These are phyloP conservation scores for Lactifluus hygrophoroides DNA, from an alignment of 768 basidiomycete genomes.

Conservation along the genomic window DNA sequence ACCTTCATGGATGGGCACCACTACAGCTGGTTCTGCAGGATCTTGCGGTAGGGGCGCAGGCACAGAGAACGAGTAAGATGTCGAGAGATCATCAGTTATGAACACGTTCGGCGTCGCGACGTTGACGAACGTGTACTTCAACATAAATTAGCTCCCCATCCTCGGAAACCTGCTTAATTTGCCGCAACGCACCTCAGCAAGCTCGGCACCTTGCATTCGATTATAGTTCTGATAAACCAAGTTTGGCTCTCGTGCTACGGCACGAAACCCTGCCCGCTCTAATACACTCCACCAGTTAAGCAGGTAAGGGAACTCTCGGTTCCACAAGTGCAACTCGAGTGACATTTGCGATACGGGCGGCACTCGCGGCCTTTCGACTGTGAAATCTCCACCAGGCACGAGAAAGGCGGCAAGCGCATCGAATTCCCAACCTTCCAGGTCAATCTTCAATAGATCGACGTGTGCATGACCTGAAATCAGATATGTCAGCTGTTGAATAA, in stretches of 20 bases:
- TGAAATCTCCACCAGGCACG: slow-evolving; percentile 26
- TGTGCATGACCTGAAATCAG: slow-evolving; percentile 24
- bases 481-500: neutral
- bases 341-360: slow-evolving; percentile 41
- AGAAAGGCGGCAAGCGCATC: slow-evolving; percentile 35
- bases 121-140: slow-evolving; percentile 14
- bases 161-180: too few species aligned
- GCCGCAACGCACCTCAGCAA: slow-evolving; percentile 26
- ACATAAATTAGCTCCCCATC: neutral
- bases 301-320: slow-evolving; percentile 22
- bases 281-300: slow-evolving; percentile 40
- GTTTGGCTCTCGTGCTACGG: slow-evolving; percentile 39
- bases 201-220: slow-evolving; percentile 22
- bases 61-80: neutral
- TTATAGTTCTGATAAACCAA: slow-evolving; percentile 28
- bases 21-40: neutral
- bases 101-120: slow-evolving; percentile 7
- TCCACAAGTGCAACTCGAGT: slow-evolving; percentile 36
- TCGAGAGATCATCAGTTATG: neutral
- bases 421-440: slow-evolving; percentile 43
- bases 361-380: slow-evolving; percentile 27
- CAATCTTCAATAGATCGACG: slow-evolving; percentile 38
- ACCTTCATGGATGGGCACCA: neutral
- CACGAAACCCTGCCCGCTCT: slow-evolving; percentile 38
- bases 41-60: neutral